Percentiles rank a stretch among this genome's conserved stretches.
phyloP scores from a whole-genome alignment of 2,329 filamentous ascomycete species.

The Aureobasidium zeae region DNA sequence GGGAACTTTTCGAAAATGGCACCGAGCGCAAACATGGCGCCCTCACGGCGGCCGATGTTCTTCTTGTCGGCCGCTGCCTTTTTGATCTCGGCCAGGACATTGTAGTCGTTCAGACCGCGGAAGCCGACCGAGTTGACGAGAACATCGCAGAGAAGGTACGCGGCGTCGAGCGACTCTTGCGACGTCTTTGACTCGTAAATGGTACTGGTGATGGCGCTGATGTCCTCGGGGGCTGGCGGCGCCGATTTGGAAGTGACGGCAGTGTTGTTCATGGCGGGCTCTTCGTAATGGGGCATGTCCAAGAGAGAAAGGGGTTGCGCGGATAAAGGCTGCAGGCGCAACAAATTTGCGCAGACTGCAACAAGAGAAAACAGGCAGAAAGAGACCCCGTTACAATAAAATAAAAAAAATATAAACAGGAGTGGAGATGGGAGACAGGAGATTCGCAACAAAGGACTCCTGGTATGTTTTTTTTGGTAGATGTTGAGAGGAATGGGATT shows the following conservation, averaged over 20 bases:
- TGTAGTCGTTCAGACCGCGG: slow-evolving; percentile 53
- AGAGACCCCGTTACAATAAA: not conserved
- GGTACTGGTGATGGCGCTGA: slow-evolving; percentile 34
- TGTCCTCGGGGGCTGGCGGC: slow-evolving; percentile 39
- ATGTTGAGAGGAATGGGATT: too few species aligned
- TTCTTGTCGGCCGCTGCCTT: slow-evolving; percentile 92
- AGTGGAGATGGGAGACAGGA: slow-evolving; percentile 21
- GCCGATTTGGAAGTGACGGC: slow-evolving; percentile 35
- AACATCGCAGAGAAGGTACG: slow-evolving; percentile 56
- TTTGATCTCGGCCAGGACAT: slow-evolving; percentile 53
- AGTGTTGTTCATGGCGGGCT: slow-evolving; percentile 41
- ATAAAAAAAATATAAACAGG: slow-evolving; percentile 16
- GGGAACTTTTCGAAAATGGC: slow-evolving; percentile 89
- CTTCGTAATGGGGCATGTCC: slow-evolving; percentile 24
- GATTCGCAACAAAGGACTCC: slow-evolving; percentile 18
- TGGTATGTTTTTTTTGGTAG: too few species aligned
- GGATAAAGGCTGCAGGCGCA: not conserved
- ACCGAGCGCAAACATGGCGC: slow-evolving; percentile 88
- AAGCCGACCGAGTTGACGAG: slow-evolving; percentile 57
- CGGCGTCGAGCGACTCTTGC: slow-evolving; percentile 50
- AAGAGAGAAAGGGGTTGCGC: not conserved
- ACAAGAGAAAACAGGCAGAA: not conserved
- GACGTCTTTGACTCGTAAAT: slow-evolving; percentile 45
- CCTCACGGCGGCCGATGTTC: slow-evolving; percentile 72
- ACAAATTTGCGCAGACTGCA: not conserved